These are phyloP conservation scores for Magnusiomyces suaveolens DNA, from an alignment of 1,139 yeast species.

Conservation along the genomic window DNA sequence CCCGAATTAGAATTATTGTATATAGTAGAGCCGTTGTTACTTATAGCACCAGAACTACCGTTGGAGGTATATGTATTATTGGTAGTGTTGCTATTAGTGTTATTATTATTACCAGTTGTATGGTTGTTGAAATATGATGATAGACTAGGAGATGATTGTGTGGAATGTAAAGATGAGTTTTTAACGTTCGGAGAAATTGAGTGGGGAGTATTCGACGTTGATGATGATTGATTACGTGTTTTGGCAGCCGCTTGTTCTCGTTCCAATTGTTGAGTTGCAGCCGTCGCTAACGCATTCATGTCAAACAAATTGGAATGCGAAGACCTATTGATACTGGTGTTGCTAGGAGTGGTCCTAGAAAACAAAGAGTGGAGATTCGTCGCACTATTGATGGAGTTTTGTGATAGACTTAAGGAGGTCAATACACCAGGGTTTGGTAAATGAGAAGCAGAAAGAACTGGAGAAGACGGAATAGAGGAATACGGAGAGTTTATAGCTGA, in stretches of 20 bases:
- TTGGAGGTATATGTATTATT: not conserved
- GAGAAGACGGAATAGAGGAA: conserved; percentile 19
- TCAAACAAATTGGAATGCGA: conserved; percentile 38
- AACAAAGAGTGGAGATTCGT: not conserved
- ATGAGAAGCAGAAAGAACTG: conserved; percentile 13
- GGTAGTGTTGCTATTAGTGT: not conserved
- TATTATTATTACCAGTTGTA: not conserved
- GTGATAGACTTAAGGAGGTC: not conserved
- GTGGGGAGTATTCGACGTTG: conserved; percentile 8
- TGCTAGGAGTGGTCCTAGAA: conserved; percentile 19
- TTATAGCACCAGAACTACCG: too few species aligned
- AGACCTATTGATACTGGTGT: conserved; percentile 15
- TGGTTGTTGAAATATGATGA: conserved; percentile 43
- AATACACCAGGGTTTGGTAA: not conserved
- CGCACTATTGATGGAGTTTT: not conserved
- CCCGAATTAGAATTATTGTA: too few species aligned
- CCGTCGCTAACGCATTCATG: conserved; percentile 68
- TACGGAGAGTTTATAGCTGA: conserved; percentile 17
- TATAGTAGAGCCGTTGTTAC: too few species aligned
- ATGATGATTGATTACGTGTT: conserved; percentile 1
- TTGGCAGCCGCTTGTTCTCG: conserved; percentile 29
- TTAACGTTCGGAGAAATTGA: conserved; percentile 17
- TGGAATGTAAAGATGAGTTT: conserved; percentile 37
- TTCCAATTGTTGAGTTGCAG: conserved; percentile 71
- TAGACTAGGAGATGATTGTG: conserved; percentile 56